Evolutionary conservation across 208 protist genomes (phyloP).

Genomic region (Crithidia thermophila): DNA sequence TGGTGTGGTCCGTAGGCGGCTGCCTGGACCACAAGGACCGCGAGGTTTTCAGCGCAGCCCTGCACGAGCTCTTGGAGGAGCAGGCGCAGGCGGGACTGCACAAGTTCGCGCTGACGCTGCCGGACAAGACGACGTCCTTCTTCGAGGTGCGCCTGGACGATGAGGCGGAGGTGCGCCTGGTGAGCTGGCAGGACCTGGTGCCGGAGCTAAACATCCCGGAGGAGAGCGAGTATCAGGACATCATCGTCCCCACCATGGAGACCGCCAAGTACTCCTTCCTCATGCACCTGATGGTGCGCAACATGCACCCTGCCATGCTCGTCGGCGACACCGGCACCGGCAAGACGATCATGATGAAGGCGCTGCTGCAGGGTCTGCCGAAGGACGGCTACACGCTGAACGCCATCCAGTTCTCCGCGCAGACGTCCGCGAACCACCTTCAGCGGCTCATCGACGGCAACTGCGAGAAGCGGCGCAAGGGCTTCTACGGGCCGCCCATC

Average conservation of each 20-base stretch:
- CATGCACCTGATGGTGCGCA: conserved; percentile 80
- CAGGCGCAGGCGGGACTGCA: conserved; percentile 1
- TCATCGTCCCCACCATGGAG: conserved; percentile 96
- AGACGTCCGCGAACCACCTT: conserved; percentile 91
- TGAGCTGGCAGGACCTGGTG: conserved; percentile 82
- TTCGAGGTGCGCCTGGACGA: conserved; percentile 86
- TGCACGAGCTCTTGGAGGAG: conserved; percentile 67
- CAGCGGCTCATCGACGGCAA: conserved; percentile 95
- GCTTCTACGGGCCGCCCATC: conserved; percentile 94
- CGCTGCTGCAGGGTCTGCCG: conserved; percentile 80
- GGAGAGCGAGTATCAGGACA: conserved; percentile 91
- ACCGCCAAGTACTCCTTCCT: conserved; percentile 94
- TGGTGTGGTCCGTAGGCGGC: conserved; percentile 94
- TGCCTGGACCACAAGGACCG: conserved; percentile 86
- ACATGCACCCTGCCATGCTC: conserved; percentile 85
- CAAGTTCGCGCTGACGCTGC: conserved; percentile 68
- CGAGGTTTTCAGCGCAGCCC: conserved; percentile 73
- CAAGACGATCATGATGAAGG: conserved; percentile 96
- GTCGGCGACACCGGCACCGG: conserved; percentile 96
- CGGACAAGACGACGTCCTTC: conserved; percentile 79
- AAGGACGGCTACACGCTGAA: conserved; percentile 86
- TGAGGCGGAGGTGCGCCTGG: conserved; percentile 73
- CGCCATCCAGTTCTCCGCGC: conserved; percentile 96
- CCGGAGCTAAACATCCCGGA: conserved; percentile 82
- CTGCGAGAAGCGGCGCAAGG: conserved; percentile 95